A percentile compares a stretch with the other conserved stretches of the same genome.
Evolutionary conservation across 805 yeast genomes (phyloP).

Genomic region (Naumovozyma dairenensis): DNA sequence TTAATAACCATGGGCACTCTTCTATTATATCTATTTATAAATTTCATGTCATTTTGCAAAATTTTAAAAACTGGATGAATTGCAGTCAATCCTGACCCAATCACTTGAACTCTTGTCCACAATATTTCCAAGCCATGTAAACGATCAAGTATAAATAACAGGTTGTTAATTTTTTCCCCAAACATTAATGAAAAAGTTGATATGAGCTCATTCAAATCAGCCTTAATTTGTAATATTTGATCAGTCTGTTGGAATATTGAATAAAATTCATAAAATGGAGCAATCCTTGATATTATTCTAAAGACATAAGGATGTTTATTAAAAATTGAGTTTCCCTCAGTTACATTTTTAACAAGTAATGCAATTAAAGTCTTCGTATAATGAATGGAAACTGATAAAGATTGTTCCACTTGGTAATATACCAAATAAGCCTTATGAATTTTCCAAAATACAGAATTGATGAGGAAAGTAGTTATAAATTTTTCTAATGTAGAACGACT

Average conservation of each 20-base stretch:
- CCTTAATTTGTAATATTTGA: conserved; percentile 12
- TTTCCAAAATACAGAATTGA: conserved; percentile 22
- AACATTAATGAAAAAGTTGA: conserved; percentile 10
- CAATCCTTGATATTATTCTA: conserved; percentile 12
- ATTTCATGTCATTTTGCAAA: conserved; percentile 19
- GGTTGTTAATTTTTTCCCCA: conserved; percentile 8
- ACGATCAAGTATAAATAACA: conserved; percentile 11
- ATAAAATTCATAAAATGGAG: conserved; percentile 20
- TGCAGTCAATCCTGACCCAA: conserved; percentile 10
- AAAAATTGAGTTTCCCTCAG: conserved; percentile 7
- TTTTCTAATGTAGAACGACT: conserved; percentile 16
- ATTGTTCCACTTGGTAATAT: conserved; percentile 14
- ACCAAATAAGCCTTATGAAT: conserved; percentile 17
- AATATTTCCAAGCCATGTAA: conserved; percentile 12
- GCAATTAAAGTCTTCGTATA: conserved; percentile 14
- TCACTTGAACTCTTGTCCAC: conserved; percentile 18
- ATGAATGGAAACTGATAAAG: conserved; percentile 12
- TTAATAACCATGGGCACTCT: conserved; percentile 7
- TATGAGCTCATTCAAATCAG: conserved; percentile 17
- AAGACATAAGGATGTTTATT: conserved; percentile 22
- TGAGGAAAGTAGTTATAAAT: conserved; percentile 14
- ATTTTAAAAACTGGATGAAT: conserved; percentile 23
- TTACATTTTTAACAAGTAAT: conserved; percentile 14
- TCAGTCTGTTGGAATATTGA: conserved; percentile 14
- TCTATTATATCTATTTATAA: conserved; percentile 4